Base-by-base conservation (phyloP, 768 basidiomycete genomes). In the Rhodosporidiobolus odoratus region DNA sequence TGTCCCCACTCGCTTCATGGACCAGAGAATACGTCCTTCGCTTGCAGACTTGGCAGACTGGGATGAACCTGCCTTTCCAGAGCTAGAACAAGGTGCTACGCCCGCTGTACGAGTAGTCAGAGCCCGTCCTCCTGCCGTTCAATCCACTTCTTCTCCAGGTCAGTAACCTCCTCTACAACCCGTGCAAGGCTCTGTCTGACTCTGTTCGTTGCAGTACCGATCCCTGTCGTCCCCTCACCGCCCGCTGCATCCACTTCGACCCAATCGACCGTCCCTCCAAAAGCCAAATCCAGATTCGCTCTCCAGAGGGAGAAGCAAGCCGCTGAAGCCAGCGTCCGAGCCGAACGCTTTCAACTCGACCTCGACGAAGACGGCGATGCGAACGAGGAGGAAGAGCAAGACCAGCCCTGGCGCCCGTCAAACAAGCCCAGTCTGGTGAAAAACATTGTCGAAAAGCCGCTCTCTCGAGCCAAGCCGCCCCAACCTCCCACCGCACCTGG, bases 221-320 rank as follows among this genome's bases (percentile, higher is more conserved):
- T 66, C 4, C 66, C 65, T 0, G 38, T 72, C 47, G 48, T 65
- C 27, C 8, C n/a, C n/a, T n/a, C n/a, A n/a, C n/a, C n/a, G n/a
- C 64, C 67, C 25, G 23, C 7, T 1, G n/a, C 9, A 38, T 47
- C n/a, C 7, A 7, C 21, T 15, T n/a, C 2, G 13, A 41, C 12
- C 1, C 41, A 1, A 2, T 56, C 10, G 23, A 35, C 8, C 47
- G 40, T 54, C 0, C 25, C 62, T 0, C 17, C 65, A 2, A 73
- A 69, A 38, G 60, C 67, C 3, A 73, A 73, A 30, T 73, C 72
- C 0, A 60, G 72, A 25, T 73, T 73, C 68, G 68, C 72, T 13
- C 52, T 66, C 21, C 65, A 69, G 62, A 60, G 72, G 30, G 72
- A 73, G 58, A 65, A 56, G 50, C 50, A 73, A 30, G 60, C 65